These are phyloP conservation scores for Halophytophthora batemanensis DNA, from an alignment of 352 stramenopile species.

Conservation along the genomic window DNA sequence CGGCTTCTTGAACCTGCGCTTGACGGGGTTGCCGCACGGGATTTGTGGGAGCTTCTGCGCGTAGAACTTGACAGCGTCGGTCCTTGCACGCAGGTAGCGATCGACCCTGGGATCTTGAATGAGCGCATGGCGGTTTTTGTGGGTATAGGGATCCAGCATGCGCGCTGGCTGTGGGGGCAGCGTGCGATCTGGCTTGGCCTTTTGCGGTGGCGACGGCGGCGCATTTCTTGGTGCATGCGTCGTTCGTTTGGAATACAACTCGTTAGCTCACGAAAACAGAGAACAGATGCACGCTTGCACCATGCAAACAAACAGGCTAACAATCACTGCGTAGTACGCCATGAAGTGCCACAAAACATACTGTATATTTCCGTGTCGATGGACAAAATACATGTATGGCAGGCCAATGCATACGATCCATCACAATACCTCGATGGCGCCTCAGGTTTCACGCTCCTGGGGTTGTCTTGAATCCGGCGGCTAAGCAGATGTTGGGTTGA, in stretches of 20 bases:
- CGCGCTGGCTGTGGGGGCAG: not conserved
- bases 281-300: too few relatives aligned
- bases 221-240: not conserved
- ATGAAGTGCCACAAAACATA: not conserved
- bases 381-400: slow-evolving; percentile 14
- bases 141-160: slow-evolving; percentile 53
- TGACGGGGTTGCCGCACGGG: slow-evolving; percentile 38
- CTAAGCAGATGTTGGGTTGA: slow-evolving; percentile 28
- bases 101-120: slow-evolving; percentile 40
- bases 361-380: slow-evolving; percentile 19
- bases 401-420: slow-evolving; percentile 6
- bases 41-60: slow-evolving; percentile 42
- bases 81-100: slow-evolving; percentile 38
- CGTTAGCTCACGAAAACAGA: not conserved
- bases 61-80: slow-evolving; percentile 53
- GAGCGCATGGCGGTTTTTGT: slow-evolving; percentile 42
- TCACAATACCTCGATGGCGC: slow-evolving; percentile 37
- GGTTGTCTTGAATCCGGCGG: slow-evolving; percentile 14
- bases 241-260: not conserved
- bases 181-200: not conserved
- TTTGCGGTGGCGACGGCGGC: not conserved
- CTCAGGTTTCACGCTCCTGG: slow-evolving; percentile 28
- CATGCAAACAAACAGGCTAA: not conserved
- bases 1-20: slow-evolving; percentile 57
- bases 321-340: not conserved